Percentiles rank a stretch among this genome's conserved stretches.
Conservation (phyloP, 108 stramenopile species). For the Nitzschia sp. region DNA sequence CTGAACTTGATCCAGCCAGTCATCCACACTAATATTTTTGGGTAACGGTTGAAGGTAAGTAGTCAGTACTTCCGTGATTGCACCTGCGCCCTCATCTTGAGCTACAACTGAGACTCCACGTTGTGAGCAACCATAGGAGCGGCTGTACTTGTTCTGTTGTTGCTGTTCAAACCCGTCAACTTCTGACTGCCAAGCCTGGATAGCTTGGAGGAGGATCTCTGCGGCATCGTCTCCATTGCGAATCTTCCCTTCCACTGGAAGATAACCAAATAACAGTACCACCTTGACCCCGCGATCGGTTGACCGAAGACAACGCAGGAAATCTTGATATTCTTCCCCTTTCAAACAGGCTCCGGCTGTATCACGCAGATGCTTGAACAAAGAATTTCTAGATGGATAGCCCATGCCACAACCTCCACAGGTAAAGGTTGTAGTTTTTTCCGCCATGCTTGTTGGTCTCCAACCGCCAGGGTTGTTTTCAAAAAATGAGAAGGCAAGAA, state of each 20-base stretch:
- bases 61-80: conserved; percentile 70
- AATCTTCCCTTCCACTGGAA: conserved; percentile 31
- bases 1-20: conserved; percentile 53
- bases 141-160: conserved; percentile 46
- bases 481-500: background rate
- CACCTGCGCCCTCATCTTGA: conserved; percentile 69
- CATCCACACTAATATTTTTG: conserved; percentile 24
- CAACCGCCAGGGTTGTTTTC: background rate
- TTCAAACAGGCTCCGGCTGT: conserved; percentile 61
- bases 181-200: conserved; percentile 35
- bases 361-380: conserved; percentile 68
- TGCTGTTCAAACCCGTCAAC: conserved; percentile 29
- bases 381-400: conserved; percentile 62
- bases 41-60: conserved; percentile 42
- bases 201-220: conserved; percentile 50
- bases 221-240: conserved; percentile 61
- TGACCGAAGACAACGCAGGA: conserved; percentile 40
- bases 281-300: conserved; percentile 57
- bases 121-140: conserved; percentile 62
- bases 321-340: conserved; percentile 51
- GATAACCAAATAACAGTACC: conserved; percentile 69
- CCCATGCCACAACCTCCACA: conserved; percentile 58
- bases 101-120: conserved; percentile 42
- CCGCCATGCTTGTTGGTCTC: background rate
- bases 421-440: too few relatives aligned